phyloP scores from a whole-genome alignment of 345 rosid genomes.

The Eucalyptus cloeziana region DNA sequence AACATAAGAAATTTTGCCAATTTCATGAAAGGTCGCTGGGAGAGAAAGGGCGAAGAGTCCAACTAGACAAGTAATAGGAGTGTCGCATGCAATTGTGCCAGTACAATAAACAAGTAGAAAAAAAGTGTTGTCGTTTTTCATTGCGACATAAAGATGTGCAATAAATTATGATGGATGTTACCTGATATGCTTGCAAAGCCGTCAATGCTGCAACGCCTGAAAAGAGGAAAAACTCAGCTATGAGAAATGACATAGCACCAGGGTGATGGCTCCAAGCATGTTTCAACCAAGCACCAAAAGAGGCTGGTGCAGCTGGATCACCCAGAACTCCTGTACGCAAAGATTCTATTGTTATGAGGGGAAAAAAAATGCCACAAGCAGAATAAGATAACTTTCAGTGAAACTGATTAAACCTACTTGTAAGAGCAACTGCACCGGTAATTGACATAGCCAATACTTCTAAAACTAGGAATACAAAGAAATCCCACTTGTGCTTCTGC shows the following conservation, averaged over 20 bases:
- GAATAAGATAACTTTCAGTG: not conserved
- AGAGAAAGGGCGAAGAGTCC: not conserved
- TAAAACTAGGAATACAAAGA: conserved; percentile 66
- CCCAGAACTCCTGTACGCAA: conserved; percentile 48
- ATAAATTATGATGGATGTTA: not conserved
- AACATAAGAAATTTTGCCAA: not conserved
- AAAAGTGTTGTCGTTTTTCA: not conserved
- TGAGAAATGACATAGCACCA: conserved; percentile 65
- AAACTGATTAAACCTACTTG: conserved; percentile 36
- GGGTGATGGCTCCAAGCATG: conserved; percentile 42
- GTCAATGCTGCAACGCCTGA: conserved; percentile 68
- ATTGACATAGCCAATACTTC: conserved; percentile 74
- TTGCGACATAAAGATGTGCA: not conserved
- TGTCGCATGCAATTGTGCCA: not conserved
- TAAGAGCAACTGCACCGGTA: conserved; percentile 67
- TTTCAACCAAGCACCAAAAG: conserved; percentile 63
- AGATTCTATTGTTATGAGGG: not conserved
- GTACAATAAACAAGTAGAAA: not conserved
- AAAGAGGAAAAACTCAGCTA: conserved; percentile 58
- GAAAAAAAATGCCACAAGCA: not conserved
- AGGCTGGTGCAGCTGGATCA: conserved; percentile 68
- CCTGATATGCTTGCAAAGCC: conserved; percentile 81
- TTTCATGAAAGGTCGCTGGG: not conserved
- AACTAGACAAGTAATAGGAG: not conserved
- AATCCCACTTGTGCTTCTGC: conserved; percentile 96